Evolutionary conservation across 2,329 filamentous ascomycete genomes (phyloP).

Genomic region (Cordyceps farinosa): DNA sequence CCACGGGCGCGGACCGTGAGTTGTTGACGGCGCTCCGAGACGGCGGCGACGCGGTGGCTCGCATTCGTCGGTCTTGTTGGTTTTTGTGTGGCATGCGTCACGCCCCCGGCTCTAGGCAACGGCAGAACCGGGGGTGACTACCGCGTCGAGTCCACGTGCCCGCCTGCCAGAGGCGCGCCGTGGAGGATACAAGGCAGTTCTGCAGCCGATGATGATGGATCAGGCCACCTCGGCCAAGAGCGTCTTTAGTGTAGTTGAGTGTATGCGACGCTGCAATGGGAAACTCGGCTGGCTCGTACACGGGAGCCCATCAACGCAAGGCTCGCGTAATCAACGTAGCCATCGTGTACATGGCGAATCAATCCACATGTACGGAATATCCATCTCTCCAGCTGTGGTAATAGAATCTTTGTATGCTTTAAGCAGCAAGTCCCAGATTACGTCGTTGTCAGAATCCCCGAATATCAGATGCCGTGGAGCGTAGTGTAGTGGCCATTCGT

Average conservation of each 20-base stretch:
- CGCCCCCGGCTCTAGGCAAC: too few species aligned
- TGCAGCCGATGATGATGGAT: background rate
- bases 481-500: background rate
- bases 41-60: background rate
- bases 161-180: constrained; percentile 19
- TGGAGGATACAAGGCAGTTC: background rate
- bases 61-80: too few species aligned
- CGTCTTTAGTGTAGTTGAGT: background rate
- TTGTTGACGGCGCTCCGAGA: background rate
- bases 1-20: background rate
- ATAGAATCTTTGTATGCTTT: background rate
- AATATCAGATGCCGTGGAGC: background rate
- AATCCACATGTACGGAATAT: background rate
- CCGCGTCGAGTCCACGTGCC: background rate
- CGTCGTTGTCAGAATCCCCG: background rate
- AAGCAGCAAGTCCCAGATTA: background rate
- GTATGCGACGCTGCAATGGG: background rate
- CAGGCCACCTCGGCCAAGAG: background rate
- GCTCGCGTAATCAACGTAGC: background rate
- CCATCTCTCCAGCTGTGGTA: background rate
- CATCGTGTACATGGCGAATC: background rate
- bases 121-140: too few species aligned
- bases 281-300: background rate
- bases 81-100: too few species aligned
- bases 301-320: background rate